Base-by-base conservation (phyloP, 2,329 filamentous ascomycete genomes). In the Xylaria arbuscula region DNA sequence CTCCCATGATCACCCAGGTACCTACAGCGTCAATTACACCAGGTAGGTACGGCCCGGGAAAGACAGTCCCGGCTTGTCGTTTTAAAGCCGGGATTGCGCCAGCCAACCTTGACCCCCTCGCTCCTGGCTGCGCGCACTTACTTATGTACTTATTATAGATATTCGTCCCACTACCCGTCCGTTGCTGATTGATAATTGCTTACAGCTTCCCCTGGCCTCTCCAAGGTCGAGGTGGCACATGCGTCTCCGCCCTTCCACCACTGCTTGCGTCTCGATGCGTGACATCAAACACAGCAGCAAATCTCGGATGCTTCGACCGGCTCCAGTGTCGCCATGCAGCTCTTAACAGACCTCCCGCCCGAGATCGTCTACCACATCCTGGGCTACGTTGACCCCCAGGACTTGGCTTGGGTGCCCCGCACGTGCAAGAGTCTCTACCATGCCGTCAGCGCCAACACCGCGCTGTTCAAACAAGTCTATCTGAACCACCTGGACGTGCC, bases 311-410 rank as follows among this genome's bases (percentile, higher is more conserved):
- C 19, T 45, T 28, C 36, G 13, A 15, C 15, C 2, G n/a, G 9
- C 17, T 7, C 13, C 2, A 8, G 61, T 42, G 28, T 45, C 42
- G 63, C 66, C 34, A 77, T 64, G 48, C 80, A 80, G 78, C 67
- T 73, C 64, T 61, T 84, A n/a, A 79, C 77, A 0, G 76, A 80
- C 51, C 84, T 91, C 24, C 89, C 89, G 9, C 82, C 86, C 7
- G 90, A 93, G 81, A 83, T 92, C 50, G 76, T 92, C 32, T 87
- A 90, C 73, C 81, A 85, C 74, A 87, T 92, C 71, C 81, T 93
- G 70, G 79, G 77, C 66, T 83, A 84, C 71, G 82, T 91, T 45
- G 79, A 86, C 34, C 87, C 88, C 1, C 77, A 79, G 48, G 90
- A 92, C 70, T 79, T 93, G 9, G 81, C 83, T 1, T 76, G 79